These are phyloP conservation scores for Artemisia tridentata DNA, from an alignment of 129 eudicot genomes.

Conservation along the genomic window DNA sequence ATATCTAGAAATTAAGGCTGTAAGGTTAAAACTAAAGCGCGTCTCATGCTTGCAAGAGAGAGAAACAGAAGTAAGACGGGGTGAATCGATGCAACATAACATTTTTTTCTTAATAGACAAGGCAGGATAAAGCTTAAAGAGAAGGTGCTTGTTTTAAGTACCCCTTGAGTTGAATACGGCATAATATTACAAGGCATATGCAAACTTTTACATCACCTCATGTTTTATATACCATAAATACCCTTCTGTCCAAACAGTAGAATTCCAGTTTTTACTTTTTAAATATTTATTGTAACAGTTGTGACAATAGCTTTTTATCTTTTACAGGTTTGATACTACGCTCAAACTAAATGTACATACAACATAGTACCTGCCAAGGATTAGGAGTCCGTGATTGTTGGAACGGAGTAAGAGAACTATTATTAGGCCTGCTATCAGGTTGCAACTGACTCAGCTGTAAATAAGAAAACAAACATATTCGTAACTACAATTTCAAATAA, in stretches of 20 bases:
- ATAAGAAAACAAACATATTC: slow-evolving; percentile 4
- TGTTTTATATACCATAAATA: not conserved
- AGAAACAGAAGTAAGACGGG: too few species aligned
- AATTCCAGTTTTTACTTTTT: not conserved
- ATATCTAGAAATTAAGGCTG: not conserved
- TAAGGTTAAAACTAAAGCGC: not conserved
- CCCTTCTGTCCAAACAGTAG: not conserved
- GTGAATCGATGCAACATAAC: too few species aligned
- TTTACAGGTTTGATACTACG: not conserved
- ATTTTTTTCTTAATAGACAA: too few species aligned
- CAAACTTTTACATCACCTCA: not conserved
- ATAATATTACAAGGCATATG: not conserved
- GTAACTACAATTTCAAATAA: not conserved
- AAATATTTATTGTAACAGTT: not conserved
- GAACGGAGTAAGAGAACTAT: slow-evolving; percentile 40
- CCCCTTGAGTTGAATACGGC: not conserved
- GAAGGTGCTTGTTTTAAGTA: not conserved
- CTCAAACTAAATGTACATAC: not conserved
- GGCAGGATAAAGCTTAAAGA: not conserved
- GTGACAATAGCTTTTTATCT: not conserved
- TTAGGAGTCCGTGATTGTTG: slow-evolving; percentile 55
- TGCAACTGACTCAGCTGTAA: slow-evolving; percentile 49
- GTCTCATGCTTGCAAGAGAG: not conserved
- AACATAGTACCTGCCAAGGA: slow-evolving; percentile 50
- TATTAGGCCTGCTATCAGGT: slow-evolving; percentile 39